phyloP scores from a whole-genome alignment of 2,329 filamentous ascomycete species.

The Alternaria arborescens region DNA sequence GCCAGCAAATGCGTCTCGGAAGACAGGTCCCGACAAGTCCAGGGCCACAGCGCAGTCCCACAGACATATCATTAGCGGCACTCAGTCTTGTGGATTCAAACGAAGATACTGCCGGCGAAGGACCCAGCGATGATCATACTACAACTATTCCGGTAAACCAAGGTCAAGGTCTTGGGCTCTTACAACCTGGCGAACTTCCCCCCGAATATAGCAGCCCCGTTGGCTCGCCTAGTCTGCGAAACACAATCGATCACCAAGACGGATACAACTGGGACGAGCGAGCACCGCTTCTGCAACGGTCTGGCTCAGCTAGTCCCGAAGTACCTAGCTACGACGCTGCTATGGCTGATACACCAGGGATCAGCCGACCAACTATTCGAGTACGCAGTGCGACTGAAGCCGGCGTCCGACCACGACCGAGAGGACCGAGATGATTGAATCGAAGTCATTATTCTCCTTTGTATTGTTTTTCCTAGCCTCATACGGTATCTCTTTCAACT shows the following conservation, averaged over 20 bases:
- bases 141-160: slow-evolving; percentile 20
- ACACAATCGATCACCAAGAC: slow-evolving; percentile 60
- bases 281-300: slow-evolving; percentile 54
- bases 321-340: slow-evolving; percentile 87
- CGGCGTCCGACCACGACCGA: slow-evolving; percentile 21
- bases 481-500: slow-evolving; percentile 4
- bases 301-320: slow-evolving; percentile 61
- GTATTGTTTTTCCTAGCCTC: slow-evolving; percentile 12
- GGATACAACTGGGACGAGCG: slow-evolving; percentile 57
- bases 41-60: slow-evolving; percentile 88
- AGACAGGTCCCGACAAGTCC: slow-evolving; percentile 79
- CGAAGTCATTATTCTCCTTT: slow-evolving; percentile 17
- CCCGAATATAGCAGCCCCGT: slow-evolving; percentile 60
- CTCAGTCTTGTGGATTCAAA: slow-evolving; percentile 74
- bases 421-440: slow-evolving; percentile 25
- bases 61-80: slow-evolving; percentile 93
- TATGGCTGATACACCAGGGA: slow-evolving; percentile 69
- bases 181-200: slow-evolving; percentile 53
- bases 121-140: slow-evolving; percentile 62
- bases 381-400: slow-evolving; percentile 39
- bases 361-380: slow-evolving; percentile 33
- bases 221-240: slow-evolving; percentile 57
- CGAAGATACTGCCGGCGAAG: slow-evolving; percentile 75
- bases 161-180: slow-evolving; percentile 44
- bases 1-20: slow-evolving; percentile 77